Evolutionary conservation across 2,329 filamentous ascomycete genomes (phyloP), one percentile per base, ranked within the genome.

Genomic region (Pseudocercospora fuligena): DNA sequence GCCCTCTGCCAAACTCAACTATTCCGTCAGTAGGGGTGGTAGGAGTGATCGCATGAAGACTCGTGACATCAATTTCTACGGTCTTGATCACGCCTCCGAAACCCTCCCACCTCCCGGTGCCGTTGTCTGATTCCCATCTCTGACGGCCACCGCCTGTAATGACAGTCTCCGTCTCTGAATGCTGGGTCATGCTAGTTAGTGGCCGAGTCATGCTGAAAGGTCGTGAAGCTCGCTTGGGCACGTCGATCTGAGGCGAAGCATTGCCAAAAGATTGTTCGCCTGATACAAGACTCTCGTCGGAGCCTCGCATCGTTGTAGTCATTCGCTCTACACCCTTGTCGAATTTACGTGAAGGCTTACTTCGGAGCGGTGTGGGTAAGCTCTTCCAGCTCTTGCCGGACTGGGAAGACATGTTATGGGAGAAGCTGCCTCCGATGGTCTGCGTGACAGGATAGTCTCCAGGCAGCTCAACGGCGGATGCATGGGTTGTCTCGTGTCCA

Each of bases 31-130:
- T 46, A 43, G 21, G 36, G 6, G 27, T 65, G 14, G 65, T 58
- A 2, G 65, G 51, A 4, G 56, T 63, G 19, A 51, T 33, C 29
- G 60, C 60, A n/a, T 60, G 47, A 12, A 57, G 56, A 25, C 56
- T 64, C 21, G 62, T 57, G 16, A 70, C 66, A 43, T 68, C 68
- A n/a, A 70, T 25, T 23, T 70, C 66, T 0, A 68, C 40, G 1
- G 66, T 70, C 54, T 66, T 66, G 5, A 70, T 57, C 19, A 70
- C 68, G 1, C 65, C 67, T n/a, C 62, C 65, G 21, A 67, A 61
- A 16, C 65, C 65, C 49, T 67, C 67, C 63, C 65, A 65, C 21
- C 62, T 49, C 49, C 67, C 67, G 46, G 21, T 54, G 9, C 65
- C 65, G 14, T 64, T 62, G 7, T 59, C 49, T 27, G 60, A 54